Evolutionary conservation across 2,329 filamentous ascomycete genomes (phyloP).

Genomic region (Phaeosphaeriaceae sp.): DNA sequence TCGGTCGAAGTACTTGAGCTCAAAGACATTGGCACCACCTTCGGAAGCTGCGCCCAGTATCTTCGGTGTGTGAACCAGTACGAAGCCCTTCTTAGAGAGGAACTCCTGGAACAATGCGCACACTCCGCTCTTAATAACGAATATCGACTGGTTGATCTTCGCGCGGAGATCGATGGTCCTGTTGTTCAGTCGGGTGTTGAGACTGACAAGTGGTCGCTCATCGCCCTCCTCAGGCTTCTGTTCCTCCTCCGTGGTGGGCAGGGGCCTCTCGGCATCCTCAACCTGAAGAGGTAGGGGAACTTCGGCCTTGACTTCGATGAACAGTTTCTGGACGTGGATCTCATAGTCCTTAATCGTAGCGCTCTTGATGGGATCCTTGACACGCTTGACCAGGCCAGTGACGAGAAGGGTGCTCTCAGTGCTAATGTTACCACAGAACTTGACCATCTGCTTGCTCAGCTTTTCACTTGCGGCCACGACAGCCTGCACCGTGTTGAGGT

Average conservation of each 20-base stretch:
- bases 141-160: conserved; percentile 88
- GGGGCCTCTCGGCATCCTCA: conserved; percentile 59
- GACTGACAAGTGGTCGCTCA: conserved; percentile 73
- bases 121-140: conserved; percentile 71
- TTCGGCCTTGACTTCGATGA: conserved; percentile 72
- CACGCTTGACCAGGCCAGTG: conserved; percentile 81
- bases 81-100: conserved; percentile 76
- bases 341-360: conserved; percentile 81
- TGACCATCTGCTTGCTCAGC: conserved; percentile 89
- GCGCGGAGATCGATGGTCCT: conserved; percentile 90
- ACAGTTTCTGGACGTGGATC: conserved; percentile 87
- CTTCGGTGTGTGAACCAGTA: conserved; percentile 87
- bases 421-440: conserved; percentile 79
- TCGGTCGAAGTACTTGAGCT: conserved; percentile 86
- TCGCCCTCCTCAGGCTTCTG: conserved; percentile 61
- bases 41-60: conserved; percentile 90
- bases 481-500: conserved; percentile 80
- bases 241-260: conserved; percentile 56
- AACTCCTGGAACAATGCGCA: conserved; percentile 79
- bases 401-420: conserved; percentile 84
- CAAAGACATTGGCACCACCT: conserved; percentile 91
- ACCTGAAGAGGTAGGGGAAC: conserved; percentile 67
- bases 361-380: conserved; percentile 87
- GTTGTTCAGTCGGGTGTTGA: conserved; percentile 89
- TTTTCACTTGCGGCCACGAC: conserved; percentile 70